phyloP scores from a whole-genome alignment of 345 rosid species.

The Populus tremula region DNA sequence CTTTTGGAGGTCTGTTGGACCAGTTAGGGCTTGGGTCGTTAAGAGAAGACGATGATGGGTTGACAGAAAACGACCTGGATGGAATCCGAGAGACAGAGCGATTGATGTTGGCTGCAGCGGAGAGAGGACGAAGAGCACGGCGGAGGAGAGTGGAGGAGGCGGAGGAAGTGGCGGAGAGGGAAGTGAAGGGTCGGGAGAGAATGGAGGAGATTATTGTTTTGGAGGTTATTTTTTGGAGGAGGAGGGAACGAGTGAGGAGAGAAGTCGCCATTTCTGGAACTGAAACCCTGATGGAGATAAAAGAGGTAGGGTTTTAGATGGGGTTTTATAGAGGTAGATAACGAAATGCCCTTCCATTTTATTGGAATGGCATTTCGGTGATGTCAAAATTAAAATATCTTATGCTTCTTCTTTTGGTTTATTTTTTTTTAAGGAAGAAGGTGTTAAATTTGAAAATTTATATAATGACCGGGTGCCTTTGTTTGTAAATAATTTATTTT shows the following conservation, averaged over 20 bases:
- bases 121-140: conserved; percentile 1
- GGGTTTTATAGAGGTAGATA: neutral
- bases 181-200: conserved; percentile 8
- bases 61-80: conserved; percentile 38
- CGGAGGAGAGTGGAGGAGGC: conserved; percentile 21
- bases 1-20: conserved; percentile 90
- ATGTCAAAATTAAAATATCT: neutral
- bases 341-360: neutral
- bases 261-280: conserved; percentile 1
- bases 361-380: neutral
- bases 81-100: conserved; percentile 12
- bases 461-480: too few species aligned
- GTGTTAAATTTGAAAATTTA: too few species aligned
- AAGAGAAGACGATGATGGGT: conserved; percentile 58
- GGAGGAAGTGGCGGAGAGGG: conserved; percentile 12
- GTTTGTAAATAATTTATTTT: too few species aligned
- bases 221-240: neutral
- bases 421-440: too few species aligned
- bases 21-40: conserved; percentile 76
- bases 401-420: too few species aligned
- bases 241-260: neutral
- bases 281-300: neutral
- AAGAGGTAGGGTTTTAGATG: too few species aligned
- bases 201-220: conserved; percentile 14
- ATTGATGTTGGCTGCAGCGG: conserved; percentile 12